Conservation (phyloP, 371 early-diverging fungal genomes). For the Apophysomyces trapeziformis region DNA sequence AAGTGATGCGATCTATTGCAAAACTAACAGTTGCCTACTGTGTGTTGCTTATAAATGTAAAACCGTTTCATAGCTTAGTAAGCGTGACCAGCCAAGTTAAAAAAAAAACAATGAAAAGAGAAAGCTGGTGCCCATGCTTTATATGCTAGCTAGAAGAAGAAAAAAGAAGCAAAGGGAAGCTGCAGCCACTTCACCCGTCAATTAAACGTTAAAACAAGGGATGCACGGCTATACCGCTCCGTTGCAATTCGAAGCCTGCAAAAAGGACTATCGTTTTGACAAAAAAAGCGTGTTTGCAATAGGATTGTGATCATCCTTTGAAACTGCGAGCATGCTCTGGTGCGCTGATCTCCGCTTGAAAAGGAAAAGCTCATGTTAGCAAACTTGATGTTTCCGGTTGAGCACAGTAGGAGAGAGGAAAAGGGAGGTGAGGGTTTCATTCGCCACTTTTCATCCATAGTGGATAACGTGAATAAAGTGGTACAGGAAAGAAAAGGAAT, state of each 20-base stretch:
- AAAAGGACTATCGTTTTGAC: not conserved
- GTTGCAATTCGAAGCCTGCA: not conserved
- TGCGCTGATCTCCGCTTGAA: slow-evolving; percentile 1
- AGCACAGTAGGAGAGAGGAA: not conserved
- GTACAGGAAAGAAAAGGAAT: slow-evolving; percentile 1
- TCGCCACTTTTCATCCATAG: slow-evolving; percentile 2
- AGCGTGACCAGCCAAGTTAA: no score
- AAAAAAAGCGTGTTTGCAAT: not conserved
- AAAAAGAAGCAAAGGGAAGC: no score
- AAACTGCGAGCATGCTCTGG: not conserved
- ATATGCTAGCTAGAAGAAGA: no score
- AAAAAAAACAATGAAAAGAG: no score
- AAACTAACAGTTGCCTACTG: no score
- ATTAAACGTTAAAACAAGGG: not conserved
- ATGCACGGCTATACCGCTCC: not conserved
- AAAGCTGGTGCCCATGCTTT: no score
- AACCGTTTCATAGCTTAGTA: no score
- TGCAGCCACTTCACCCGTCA: not conserved
- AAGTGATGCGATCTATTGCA: no score
- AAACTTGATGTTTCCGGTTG: slow-evolving; percentile 10
- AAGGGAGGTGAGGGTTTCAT: slow-evolving; percentile 10
- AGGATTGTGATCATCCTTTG: not conserved
- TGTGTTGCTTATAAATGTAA: no score
- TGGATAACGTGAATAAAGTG: not conserved
- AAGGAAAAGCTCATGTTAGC: not conserved